phyloP scores from a whole-genome alignment of 2,329 filamentous ascomycete genomes.

The Coniosporium tulheliwenetii region DNA sequence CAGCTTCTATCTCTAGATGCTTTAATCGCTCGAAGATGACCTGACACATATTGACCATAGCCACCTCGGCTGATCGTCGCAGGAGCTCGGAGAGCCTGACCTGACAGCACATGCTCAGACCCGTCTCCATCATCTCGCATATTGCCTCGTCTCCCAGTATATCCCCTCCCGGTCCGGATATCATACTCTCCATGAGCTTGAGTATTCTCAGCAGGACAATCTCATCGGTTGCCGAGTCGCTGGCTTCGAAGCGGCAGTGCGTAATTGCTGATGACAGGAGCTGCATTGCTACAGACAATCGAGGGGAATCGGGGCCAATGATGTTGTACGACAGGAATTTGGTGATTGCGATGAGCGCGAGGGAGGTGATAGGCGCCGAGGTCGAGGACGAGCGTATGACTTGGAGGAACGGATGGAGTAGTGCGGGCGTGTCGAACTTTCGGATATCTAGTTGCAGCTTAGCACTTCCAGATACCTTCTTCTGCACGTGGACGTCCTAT shows the following conservation, averaged over 20 bases:
- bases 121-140: conserved; percentile 98
- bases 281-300: conserved; percentile 85
- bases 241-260: conserved; percentile 94
- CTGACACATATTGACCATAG: conserved; percentile 98
- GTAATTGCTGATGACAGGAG: conserved; percentile 87
- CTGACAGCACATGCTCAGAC: conserved; percentile 93
- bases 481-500: no score
- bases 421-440: conserved; percentile 72
- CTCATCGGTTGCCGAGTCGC: conserved; percentile 86
- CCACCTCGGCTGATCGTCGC: conserved; percentile 80
- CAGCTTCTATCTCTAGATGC: conserved; percentile 63
- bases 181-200: conserved; percentile 96
- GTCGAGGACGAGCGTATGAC: conserved; percentile 94
- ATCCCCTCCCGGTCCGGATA: conserved; percentile 81
- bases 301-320: conserved; percentile 68
- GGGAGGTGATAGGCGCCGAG: conserved; percentile 86
- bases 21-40: conserved; percentile 93
- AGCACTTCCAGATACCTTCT: background rate
- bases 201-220: conserved; percentile 88
- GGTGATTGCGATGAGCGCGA: conserved; percentile 82
- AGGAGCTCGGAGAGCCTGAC: conserved; percentile 80
- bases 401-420: conserved; percentile 88
- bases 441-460: conserved; percentile 49
- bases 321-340: conserved; percentile 96
- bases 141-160: conserved; percentile 96